phyloP scores from a whole-genome alignment of 2,329 filamentous ascomycete genomes.

The Aciculosporium take region DNA sequence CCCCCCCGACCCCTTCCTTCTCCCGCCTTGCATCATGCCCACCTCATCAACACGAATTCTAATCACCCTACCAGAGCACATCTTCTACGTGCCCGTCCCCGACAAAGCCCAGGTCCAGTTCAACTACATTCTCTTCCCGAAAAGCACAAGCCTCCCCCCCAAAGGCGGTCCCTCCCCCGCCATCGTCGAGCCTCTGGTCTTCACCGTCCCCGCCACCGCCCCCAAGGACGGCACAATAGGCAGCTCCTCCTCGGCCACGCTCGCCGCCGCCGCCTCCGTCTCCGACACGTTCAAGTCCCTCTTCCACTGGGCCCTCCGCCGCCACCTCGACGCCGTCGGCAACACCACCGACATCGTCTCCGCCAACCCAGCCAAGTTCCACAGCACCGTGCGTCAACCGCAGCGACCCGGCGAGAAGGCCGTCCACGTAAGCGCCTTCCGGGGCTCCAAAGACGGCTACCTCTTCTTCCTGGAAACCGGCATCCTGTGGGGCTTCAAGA shows the following conservation, averaged over 20 bases:
- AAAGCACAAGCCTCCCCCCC: constrained; percentile 36
- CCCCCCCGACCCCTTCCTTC: too few species aligned
- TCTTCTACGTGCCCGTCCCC: constrained; percentile 50
- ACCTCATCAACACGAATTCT: neutral
- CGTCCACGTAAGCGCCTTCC: constrained; percentile 51
- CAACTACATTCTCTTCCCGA: constrained; percentile 51
- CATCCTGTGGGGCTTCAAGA: constrained; percentile 58
- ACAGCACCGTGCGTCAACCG: constrained; percentile 39
- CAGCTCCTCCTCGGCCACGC: constrained; percentile 35
- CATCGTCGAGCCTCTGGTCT: constrained; percentile 44
- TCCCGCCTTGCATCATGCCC: too few species aligned
- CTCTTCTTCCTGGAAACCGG: constrained; percentile 53
- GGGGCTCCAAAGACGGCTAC: constrained; percentile 54
- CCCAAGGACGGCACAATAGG: constrained; percentile 50
- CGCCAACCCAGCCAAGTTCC: constrained; percentile 41
- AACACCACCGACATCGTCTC: constrained; percentile 35
- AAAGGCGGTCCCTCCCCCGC: constrained; percentile 29
- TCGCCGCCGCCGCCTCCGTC: constrained; percentile 34
- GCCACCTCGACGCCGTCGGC: constrained; percentile 33
- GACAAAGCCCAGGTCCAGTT: constrained; percentile 51
- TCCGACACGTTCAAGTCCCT: constrained; percentile 45
- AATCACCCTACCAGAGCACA: constrained; percentile 32
- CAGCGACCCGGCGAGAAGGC: constrained; percentile 48
- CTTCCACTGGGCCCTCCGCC: constrained; percentile 46
- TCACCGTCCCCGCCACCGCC: constrained; percentile 44